These are phyloP conservation scores for Cupressus sempervirens DNA, from an alignment of 75 land plant species.

Conservation along the genomic window DNA sequence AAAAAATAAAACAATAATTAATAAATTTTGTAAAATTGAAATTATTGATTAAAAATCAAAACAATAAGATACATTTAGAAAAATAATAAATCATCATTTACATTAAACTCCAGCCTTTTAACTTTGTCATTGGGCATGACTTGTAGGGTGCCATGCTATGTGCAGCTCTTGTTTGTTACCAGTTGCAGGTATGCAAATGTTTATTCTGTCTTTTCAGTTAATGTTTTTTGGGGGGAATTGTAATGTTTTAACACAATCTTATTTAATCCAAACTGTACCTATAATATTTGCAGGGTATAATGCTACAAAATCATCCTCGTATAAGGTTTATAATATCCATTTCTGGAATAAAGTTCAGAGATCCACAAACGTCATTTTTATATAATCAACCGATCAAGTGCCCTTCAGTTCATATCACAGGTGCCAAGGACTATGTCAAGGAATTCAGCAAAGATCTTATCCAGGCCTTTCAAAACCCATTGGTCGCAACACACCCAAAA, in stretches of 20 bases:
- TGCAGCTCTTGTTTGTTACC: constrained; percentile 64
- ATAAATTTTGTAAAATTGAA: too few relatives aligned
- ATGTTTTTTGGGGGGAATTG: too few relatives aligned
- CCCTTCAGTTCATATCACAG: constrained; percentile 66
- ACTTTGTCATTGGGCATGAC: too few relatives aligned
- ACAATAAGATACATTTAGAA: too few relatives aligned
- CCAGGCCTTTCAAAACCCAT: constrained; percentile 54
- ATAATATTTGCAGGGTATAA: constrained; percentile 41
- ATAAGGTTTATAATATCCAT: constrained; percentile 59
- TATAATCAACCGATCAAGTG: constrained; percentile 49
- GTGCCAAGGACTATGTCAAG: constrained; percentile 72
- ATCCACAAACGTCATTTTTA: constrained; percentile 44
- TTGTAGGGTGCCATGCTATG: constrained; percentile 66
- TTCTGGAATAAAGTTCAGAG: constrained; percentile 64
- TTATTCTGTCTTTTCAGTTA: too few relatives aligned
- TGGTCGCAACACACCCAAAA: constrained; percentile 65
- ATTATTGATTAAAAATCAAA: too few relatives aligned
- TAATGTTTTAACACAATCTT: neutral
- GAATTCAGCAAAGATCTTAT: constrained; percentile 55
- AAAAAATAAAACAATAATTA: too few relatives aligned
- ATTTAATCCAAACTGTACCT: neutral
- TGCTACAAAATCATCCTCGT: constrained; percentile 62
- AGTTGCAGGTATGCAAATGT: constrained; percentile 44
- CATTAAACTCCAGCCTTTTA: too few relatives aligned
- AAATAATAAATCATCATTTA: too few relatives aligned